Conservation (phyloP, 257 asterid species). For the Plectranthus barbatus region DNA sequence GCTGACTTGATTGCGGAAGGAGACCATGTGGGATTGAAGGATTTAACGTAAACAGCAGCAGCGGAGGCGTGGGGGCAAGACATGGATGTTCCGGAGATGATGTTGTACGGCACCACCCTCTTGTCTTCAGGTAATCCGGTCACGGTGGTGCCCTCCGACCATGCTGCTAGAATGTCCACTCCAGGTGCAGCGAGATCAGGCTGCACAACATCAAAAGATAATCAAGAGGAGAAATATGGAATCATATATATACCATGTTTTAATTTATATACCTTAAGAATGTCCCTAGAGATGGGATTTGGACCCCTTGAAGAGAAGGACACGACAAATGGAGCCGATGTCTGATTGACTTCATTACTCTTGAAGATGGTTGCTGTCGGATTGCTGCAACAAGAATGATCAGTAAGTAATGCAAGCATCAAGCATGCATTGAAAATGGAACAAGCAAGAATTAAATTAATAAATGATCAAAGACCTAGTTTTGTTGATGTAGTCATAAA, state of each 20-base stretch:
- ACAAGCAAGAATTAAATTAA: too few relatives aligned
- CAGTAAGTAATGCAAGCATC: not conserved
- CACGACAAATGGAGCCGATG: conserved; percentile 45
- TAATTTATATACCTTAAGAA: not conserved
- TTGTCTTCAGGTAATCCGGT: conserved; percentile 33
- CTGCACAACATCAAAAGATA: conserved; percentile 8
- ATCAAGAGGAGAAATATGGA: too few relatives aligned
- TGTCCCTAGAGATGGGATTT: conserved; percentile 19
- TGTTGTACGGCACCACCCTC: conserved; percentile 40
- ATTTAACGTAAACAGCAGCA: conserved; percentile 59
- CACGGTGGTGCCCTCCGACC: conserved; percentile 43
- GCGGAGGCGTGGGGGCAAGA: conserved; percentile 69
- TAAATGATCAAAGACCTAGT: conserved; percentile 28
- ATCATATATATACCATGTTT: too few relatives aligned
- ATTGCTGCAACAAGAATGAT: conserved; percentile 17
- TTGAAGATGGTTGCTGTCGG: conserved; percentile 38
- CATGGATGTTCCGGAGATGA: conserved; percentile 64
- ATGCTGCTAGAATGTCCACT: conserved; percentile 65
- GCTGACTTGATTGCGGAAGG: conserved; percentile 69
- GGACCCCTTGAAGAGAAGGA: conserved; percentile 71
- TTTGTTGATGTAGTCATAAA: conserved; percentile 29
- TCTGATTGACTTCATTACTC: conserved; percentile 20
- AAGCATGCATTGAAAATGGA: too few relatives aligned
- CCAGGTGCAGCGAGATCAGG: conserved; percentile 71
- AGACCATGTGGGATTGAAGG: conserved; percentile 61